phyloP scores from a whole-genome alignment of 108 stramenopile species.

The Discostella stelligeroides region DNA sequence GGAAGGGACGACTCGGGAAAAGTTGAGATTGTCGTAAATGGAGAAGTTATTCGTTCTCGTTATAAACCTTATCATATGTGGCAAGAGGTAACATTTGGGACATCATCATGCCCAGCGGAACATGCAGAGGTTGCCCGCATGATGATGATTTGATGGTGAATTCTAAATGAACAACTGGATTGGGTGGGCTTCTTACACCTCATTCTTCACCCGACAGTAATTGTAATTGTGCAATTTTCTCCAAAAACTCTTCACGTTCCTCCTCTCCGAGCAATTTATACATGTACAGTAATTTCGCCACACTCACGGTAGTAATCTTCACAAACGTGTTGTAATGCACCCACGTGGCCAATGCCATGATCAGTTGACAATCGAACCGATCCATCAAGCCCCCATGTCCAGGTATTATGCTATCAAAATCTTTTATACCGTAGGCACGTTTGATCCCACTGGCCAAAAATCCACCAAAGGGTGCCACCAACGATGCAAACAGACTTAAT shows the following conservation, averaged over 20 bases:
- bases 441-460: slow-evolving; percentile 95
- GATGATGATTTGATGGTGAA: no score
- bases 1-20: no score
- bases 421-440: slow-evolving; percentile 91
- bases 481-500: slow-evolving; percentile 77
- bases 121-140: no score
- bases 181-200: no score
- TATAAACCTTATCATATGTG: no score
- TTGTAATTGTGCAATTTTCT: slow-evolving; percentile 32
- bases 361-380: slow-evolving; percentile 98
- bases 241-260: slow-evolving; percentile 53
- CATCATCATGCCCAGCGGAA: no score
- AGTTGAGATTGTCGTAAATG: no score
- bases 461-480: slow-evolving; percentile 96
- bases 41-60: no score
- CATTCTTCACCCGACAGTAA: no score
- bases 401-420: slow-evolving; percentile 90
- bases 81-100: no score
- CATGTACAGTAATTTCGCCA: slow-evolving; percentile 82
- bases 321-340: slow-evolving; percentile 97
- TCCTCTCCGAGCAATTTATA: slow-evolving; percentile 65
- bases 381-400: slow-evolving; percentile 94
- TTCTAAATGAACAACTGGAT: neutral
- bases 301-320: slow-evolving; percentile 80
- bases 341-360: slow-evolving; percentile 96